Conservation (phyloP, 2,329 filamentous ascomycete species). For the Alternaria sp. region DNA sequence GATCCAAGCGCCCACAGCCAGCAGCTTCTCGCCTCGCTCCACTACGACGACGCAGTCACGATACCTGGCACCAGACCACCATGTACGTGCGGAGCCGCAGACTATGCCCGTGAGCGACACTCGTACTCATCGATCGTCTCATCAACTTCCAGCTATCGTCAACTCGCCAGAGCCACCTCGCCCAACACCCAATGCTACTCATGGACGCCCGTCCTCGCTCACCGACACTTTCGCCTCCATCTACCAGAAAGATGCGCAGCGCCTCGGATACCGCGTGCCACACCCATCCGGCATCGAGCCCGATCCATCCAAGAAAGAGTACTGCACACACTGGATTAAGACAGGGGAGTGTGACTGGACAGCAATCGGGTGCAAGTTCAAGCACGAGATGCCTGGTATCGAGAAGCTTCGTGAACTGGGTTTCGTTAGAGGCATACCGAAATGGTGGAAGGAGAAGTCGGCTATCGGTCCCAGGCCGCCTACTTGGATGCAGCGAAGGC, state of each 20-base stretch:
- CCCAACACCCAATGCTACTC: not conserved
- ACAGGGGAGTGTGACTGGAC: conserved; percentile 84
- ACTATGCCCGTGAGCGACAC: not conserved
- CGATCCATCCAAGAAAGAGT: conserved; percentile 66
- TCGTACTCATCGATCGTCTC: not conserved
- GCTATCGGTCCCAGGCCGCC: conserved; percentile 25
- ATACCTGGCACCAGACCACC: conserved; percentile 30
- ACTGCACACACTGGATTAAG: conserved; percentile 90
- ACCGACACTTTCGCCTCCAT: conserved; percentile 37
- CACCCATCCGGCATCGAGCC: conserved; percentile 50
- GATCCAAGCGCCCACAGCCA: conserved; percentile 7
- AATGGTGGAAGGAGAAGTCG: conserved; percentile 62
- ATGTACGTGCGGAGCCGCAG: conserved; percentile 10
- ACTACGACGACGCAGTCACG: not conserved
- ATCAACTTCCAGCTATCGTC: not conserved
- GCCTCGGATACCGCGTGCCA: conserved; percentile 31
- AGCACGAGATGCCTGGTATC: conserved; percentile 86
- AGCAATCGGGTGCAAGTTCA: conserved; percentile 86
- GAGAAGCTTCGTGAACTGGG: conserved; percentile 73
- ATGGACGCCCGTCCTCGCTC: conserved; percentile 10
- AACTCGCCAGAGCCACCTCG: not conserved
- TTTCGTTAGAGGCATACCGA: conserved; percentile 60
- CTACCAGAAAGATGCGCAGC: conserved; percentile 34
- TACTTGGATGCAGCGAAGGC: conserved; percentile 35
- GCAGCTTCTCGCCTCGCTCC: not conserved